Conservation (phyloP, 345 rosid species). For the Brassica incana region DNA sequence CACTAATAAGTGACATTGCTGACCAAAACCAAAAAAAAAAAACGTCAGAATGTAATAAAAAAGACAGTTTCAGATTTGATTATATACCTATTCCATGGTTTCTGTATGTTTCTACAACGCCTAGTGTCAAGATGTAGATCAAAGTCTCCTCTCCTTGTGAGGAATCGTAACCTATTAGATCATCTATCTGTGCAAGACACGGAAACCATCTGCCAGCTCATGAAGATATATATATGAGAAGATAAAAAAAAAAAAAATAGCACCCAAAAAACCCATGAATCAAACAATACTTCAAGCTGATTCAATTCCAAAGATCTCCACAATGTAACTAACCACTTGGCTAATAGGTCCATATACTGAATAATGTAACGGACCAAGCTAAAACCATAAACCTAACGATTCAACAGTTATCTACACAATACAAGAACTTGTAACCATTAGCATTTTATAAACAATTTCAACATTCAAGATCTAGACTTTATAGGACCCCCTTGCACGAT, state of each 20-base stretch:
- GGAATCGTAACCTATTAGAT: slow-evolving; percentile 63
- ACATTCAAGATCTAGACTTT: neutral
- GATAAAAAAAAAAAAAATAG: neutral
- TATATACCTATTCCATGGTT: slow-evolving; percentile 73
- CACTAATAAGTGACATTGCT: slow-evolving; percentile 68
- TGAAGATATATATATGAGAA: slow-evolving; percentile 19
- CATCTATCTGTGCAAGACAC: slow-evolving; percentile 65
- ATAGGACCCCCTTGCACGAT: neutral
- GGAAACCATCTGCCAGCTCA: slow-evolving; percentile 37
- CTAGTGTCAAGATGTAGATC: slow-evolving; percentile 77
- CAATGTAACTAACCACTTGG: neutral
- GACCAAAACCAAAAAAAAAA: slow-evolving; percentile 28
- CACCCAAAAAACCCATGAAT: neutral
- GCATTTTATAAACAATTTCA: neutral
- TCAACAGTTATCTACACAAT: neutral
- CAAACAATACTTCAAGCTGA: neutral
- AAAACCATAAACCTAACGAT: neutral
- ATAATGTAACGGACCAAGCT: neutral
- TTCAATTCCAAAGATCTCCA: neutral
- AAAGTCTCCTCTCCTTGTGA: slow-evolving; percentile 64
- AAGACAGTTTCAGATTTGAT: neutral
- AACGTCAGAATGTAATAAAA: neutral
- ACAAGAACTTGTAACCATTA: neutral
- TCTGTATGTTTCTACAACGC: slow-evolving; percentile 73
- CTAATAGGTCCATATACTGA: neutral